Percentiles rank a stretch among this genome's conserved stretches.
phyloP scores from a whole-genome alignment of 495 filamentous ascomycete genomes.

The Penicillium angulare region DNA sequence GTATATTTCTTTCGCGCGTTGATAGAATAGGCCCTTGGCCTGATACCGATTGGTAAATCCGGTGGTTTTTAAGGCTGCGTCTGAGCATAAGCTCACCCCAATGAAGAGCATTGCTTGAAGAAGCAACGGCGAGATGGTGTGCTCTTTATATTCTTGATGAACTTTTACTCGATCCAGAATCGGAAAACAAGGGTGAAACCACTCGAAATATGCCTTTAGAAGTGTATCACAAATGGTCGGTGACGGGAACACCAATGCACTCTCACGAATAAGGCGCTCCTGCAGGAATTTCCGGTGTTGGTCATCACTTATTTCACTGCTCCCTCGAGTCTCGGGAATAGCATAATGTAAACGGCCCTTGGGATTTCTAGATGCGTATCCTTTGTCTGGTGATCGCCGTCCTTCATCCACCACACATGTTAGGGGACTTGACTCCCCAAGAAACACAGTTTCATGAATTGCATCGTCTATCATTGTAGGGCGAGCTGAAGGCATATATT shows the following conservation, averaged over 20 bases:
- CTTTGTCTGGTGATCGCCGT: constrained; percentile 29
- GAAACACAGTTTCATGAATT: constrained; percentile 36
- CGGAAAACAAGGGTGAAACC: constrained; percentile 48
- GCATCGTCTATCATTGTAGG: constrained; percentile 4
- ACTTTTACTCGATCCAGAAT: constrained; percentile 34
- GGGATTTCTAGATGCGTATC: constrained; percentile 19
- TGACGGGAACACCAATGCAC: constrained; percentile 38
- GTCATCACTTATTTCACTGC: constrained; percentile 9
- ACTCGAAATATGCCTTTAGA: constrained; percentile 42
- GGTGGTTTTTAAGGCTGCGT: constrained; percentile 25
- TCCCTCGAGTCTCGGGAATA: constrained; percentile 21
- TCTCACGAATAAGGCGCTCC: constrained; percentile 31
- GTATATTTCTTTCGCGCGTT: constrained; percentile 42
- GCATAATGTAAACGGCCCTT: constrained; percentile 36
- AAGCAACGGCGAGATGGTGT: constrained; percentile 36
- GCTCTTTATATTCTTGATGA: constrained; percentile 23
- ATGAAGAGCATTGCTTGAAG: constrained; percentile 45
- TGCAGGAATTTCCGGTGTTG: constrained; percentile 18
- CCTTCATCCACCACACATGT: constrained; percentile 41
- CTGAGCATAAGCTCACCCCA: constrained; percentile 41
- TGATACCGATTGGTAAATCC: constrained; percentile 37
- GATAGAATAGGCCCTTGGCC: constrained; percentile 40
- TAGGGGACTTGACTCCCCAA: constrained; percentile 42
- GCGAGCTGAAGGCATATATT: constrained; percentile 13
- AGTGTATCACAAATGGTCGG: constrained; percentile 28